Base-by-base conservation (phyloP, 2,329 filamentous ascomycete species). In the Cercospora brassicicola region DNA sequence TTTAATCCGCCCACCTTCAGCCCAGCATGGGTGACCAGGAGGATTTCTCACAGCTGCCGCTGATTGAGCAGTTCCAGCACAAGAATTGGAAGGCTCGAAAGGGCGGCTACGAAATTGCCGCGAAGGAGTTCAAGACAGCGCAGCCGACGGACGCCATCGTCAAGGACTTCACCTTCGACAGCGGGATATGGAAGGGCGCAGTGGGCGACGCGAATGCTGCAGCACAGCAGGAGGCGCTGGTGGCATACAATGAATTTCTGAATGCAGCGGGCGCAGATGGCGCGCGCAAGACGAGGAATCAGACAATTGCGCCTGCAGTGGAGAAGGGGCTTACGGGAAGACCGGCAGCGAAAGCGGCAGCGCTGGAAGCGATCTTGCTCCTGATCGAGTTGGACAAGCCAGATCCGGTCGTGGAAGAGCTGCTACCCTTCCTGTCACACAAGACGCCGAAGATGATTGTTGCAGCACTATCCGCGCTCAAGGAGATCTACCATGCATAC, bases 41-140 rank as follows among this genome's bases (percentile, higher is more conserved):
- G 78, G 92, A 96, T 79, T 94, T 90, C 79, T 90, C 89, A 81
- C 88, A 90, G 72, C 83, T 96, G 70, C 91, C 93, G 53, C 81
- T 96, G 65, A 84, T 88, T 55, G 93, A 96, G 71, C 88, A 92
- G 78, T 96, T 94, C 82, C 84, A 87, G 64, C 93, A 96, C 84
- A 96, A 96, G 91, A 88, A 91, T 77, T 99, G 95, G 95, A 99
- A 99, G 86, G 94, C 96, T 51, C 88, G 95, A 77, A 99, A 99
- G 82, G 89, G 89, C 77, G 95, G 90, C 63, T 99, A 98, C 79
- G 95, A 99, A 85, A 93, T 95, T 73, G 94, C 93, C 20, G 88
- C 91, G 48, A 94, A 95, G 80, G 88, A 90, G 73, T 98, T 99
- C 79, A 90, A 93, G 78, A 84, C 88, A 67, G 93, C 94, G 5